phyloP scores from a whole-genome alignment of 768 basidiomycete genomes.

The Tulasnella sp. region DNA sequence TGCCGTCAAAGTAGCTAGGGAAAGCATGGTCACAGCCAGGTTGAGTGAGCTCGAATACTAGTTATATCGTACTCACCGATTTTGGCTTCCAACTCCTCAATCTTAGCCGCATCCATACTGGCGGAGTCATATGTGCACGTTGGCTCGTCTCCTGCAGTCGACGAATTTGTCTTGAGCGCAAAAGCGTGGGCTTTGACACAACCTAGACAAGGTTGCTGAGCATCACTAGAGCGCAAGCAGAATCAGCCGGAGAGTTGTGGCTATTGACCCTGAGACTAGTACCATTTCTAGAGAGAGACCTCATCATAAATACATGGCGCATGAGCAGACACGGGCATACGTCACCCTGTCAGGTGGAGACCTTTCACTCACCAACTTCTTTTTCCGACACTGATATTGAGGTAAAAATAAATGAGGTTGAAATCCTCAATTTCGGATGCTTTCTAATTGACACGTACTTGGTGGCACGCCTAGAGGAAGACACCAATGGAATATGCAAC shows the following conservation, averaged over 20 bases:
- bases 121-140: constrained; percentile 8
- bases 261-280: neutral
- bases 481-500: too few species aligned
- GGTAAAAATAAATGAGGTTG: too few species aligned
- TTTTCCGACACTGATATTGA: constrained; percentile 11
- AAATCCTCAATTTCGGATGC: too few species aligned
- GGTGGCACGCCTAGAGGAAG: constrained; percentile 5
- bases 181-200: constrained; percentile 12
- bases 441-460: constrained; percentile 2
- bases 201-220: constrained; percentile 8
- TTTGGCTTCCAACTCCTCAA: constrained; percentile 7
- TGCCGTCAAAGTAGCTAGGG: neutral
- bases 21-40: neutral
- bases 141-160: neutral
- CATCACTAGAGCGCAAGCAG: neutral
- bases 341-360: neutral
- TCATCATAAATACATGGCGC: too few species aligned
- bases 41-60: neutral
- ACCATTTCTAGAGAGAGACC: constrained; percentile 9
- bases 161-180: constrained; percentile 9
- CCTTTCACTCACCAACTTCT: constrained; percentile 14
- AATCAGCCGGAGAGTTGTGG: neutral
- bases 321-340: too few species aligned
- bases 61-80: constrained; percentile 3
- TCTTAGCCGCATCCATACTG: constrained; percentile 1